These are phyloP conservation scores for Hypoxylon fragiforme DNA, from an alignment of 495 filamentous ascomycete species.

Conservation along the genomic window DNA sequence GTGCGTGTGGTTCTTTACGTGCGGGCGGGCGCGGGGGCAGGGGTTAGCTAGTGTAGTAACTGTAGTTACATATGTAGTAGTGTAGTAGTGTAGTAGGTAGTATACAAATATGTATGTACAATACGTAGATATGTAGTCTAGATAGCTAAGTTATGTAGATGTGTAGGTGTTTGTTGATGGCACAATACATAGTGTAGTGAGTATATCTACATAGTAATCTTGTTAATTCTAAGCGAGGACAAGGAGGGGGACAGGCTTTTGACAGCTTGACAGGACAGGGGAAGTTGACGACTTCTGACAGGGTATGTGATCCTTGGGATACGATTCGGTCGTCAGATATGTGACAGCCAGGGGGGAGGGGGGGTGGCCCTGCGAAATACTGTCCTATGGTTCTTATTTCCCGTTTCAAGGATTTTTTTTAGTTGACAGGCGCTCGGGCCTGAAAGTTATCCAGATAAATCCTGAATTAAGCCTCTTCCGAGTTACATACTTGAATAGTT, in stretches of 20 bases:
- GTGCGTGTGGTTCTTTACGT: conserved; percentile 15
- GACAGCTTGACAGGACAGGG: conserved; percentile 32
- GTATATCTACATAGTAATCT: conserved; percentile 33
- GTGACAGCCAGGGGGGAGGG: conserved; percentile 31
- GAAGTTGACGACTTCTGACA: conserved; percentile 17
- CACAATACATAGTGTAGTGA: too few species aligned
- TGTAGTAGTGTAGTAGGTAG: too few species aligned
- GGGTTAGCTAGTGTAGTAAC: too few species aligned
- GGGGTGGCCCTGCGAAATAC: conserved; percentile 27
- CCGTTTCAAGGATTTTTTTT: conserved; percentile 24
- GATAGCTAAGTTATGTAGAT: too few species aligned
- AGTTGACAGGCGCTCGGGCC: conserved; percentile 32
- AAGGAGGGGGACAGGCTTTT: conserved; percentile 27
- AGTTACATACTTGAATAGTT: neutral
- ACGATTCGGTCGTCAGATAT: conserved; percentile 34
- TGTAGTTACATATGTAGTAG: too few species aligned
- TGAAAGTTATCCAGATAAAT: neutral
- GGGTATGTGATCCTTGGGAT: conserved; percentile 30
- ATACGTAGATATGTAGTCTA: too few species aligned
- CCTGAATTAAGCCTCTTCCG: neutral
- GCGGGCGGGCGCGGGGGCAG: conserved; percentile 14
- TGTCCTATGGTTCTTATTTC: conserved; percentile 31
- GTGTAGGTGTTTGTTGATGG: too few species aligned
- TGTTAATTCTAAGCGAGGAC: conserved; percentile 30
- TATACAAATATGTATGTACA: too few species aligned